Evolutionary conservation across 257 asterid genomes (phyloP), one percentile per base, ranked within the genome.

Genomic region (Haberlea rhodopensis): DNA sequence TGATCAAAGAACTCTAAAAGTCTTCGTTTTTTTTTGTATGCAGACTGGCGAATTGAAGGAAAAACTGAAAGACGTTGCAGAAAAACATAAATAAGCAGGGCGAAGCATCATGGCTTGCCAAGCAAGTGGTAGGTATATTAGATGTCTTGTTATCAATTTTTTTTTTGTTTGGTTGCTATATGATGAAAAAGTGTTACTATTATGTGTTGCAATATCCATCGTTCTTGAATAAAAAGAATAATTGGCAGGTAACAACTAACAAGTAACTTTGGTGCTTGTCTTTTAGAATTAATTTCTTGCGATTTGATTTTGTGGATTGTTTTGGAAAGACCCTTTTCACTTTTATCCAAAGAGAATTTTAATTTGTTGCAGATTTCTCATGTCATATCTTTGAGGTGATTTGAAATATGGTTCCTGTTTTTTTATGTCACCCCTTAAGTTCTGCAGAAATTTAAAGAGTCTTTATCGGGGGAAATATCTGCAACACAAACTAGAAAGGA

Each of bases 1-100:
- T 58, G 57, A 37, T 34, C 53, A 31, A 29, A 43, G 58, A 56
- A 58, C 57, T 76, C 46, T 73, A n/a, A 46, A 22, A 27, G 64
- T 71, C 71, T 61, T 22, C n/a, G 52, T 54, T 46, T 27, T 60
- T 21, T 37, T 11, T 15, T 7, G 18, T 43, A 11, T 67, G 82
- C 90, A 89, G 98, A 85, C 26, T 6, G 96, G 98, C 57, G 96
- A 91, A 57, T 81, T 91, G 71, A 75, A 80, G 73, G 85, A 81
- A 57, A 87, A 79, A 77, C 79, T 91, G 84, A 77, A 82, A 65
- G 79, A 53, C 54, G 21, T 64, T 48, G 26, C 75, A 6, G 85
- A 13, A 28, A 74, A 71, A 54, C 73, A 71, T 66, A 73, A 78
- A 61, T 64, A 77, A 75, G 66, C 67, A 56, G 85, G 66, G 71